Evolutionary conservation across 139 green algal genomes (phyloP).

Genomic region (Trebouxia sp.): DNA sequence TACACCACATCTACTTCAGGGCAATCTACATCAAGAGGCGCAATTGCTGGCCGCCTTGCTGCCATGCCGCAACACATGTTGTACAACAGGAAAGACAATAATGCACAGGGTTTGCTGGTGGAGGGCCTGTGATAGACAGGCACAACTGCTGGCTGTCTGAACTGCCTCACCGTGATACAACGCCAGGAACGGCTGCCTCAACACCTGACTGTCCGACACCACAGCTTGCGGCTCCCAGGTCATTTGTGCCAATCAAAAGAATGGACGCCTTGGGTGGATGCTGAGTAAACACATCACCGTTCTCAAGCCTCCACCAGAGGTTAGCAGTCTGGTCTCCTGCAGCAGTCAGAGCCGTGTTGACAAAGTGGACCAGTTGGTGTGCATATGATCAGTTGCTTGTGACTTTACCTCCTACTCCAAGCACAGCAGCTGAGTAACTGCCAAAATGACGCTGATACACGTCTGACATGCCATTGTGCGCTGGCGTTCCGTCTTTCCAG

Average conservation of each 20-base stretch:
- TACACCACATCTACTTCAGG: too few species aligned
- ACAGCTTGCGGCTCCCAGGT: conserved; percentile 34
- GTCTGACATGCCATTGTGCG: conserved; percentile 6
- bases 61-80: too few species aligned
- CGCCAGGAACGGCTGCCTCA: not conserved
- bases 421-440: conserved; percentile 6
- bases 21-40: too few species aligned
- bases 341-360: not conserved
- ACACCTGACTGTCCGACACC: not conserved
- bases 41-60: too few species aligned
- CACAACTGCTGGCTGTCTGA: too few species aligned
- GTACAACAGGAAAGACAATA: too few species aligned
- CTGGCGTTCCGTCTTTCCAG: conserved; percentile 27
- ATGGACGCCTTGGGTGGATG: conserved; percentile 37
- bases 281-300: conserved; percentile 32
- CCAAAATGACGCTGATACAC: conserved; percentile 20
- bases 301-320: conserved; percentile 45
- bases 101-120: too few species aligned
- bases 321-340: conserved; percentile 43
- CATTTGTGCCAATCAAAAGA: conserved; percentile 48
- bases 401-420: conserved; percentile 31
- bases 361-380: not conserved
- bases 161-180: not conserved
- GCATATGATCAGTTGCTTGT: too few species aligned
- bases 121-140: too few species aligned